Conservation (phyloP, 306 rosid species). For the Casuarina cunninghamiana region DNA sequence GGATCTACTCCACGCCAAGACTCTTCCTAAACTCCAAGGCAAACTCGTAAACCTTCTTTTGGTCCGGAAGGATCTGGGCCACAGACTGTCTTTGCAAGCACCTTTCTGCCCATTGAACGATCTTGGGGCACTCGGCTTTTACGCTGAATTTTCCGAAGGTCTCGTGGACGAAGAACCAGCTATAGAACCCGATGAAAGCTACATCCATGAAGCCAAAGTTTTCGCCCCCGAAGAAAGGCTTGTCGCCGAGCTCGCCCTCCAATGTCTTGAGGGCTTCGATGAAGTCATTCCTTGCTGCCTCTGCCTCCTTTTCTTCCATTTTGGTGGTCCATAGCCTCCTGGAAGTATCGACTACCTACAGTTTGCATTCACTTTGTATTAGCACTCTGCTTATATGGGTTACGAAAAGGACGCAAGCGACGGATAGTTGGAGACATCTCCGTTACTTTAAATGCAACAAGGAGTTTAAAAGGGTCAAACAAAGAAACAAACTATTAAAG, state of each 20-base stretch:
- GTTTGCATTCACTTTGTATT: not conserved
- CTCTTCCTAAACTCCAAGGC: slow-evolving; percentile 7
- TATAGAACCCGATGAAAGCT: slow-evolving; percentile 37
- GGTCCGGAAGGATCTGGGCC: slow-evolving; percentile 33
- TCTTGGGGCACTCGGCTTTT: slow-evolving; percentile 37
- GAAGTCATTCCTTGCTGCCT: slow-evolving; percentile 33
- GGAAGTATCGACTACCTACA: slow-evolving; percentile 23
- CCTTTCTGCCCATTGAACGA: slow-evolving; percentile 42
- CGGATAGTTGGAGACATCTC: too few relatives aligned
- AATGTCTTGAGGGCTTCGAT: slow-evolving; percentile 35
- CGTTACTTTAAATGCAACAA: too few relatives aligned
- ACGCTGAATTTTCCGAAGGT: slow-evolving; percentile 33
- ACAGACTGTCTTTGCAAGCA: slow-evolving; percentile 43
- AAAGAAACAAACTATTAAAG: too few relatives aligned
- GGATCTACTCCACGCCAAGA: not conserved
- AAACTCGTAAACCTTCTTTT: slow-evolving; percentile 35
- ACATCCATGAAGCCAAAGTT: slow-evolving; percentile 53
- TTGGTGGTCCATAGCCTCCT: slow-evolving; percentile 29
- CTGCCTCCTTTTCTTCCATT: slow-evolving; percentile 20
- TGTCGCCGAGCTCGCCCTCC: slow-evolving; percentile 48
- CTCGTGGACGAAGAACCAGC: slow-evolving; percentile 40
- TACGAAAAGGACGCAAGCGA: too few relatives aligned
- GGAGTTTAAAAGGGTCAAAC: too few relatives aligned
- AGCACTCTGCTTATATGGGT: too few relatives aligned
- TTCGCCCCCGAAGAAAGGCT: slow-evolving; percentile 49